Evolutionary conservation across 2,329 filamentous ascomycete species (phyloP).

Genomic region (Leptographium galeiforme): DNA sequence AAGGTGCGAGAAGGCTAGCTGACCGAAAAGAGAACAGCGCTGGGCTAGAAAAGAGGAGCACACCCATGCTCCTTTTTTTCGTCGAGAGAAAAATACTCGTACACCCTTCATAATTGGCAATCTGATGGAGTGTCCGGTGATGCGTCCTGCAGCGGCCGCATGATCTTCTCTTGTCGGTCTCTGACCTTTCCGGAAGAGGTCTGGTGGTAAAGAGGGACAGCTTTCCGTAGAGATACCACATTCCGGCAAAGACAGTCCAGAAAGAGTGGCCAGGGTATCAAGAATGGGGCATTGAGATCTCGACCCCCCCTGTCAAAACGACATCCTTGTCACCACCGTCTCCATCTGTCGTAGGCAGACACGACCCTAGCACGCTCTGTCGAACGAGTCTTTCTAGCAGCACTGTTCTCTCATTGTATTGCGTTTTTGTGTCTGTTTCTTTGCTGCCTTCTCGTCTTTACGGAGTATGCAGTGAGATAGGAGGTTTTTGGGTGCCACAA

Average conservation of each 20-base stretch:
- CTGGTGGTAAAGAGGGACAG: neutral
- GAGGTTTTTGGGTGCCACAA: neutral
- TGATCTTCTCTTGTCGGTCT: neutral
- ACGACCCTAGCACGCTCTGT: neutral
- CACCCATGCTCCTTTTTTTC: neutral
- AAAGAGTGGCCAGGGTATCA: neutral
- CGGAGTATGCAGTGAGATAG: neutral
- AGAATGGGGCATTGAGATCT: neutral
- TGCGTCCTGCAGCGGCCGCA: slow-evolving; percentile 6
- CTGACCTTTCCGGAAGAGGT: neutral
- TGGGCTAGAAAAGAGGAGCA: neutral
- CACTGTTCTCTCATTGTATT: neutral
- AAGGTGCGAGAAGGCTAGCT: slow-evolving; percentile 4
- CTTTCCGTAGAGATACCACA: neutral
- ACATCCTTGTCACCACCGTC: slow-evolving; percentile 3
- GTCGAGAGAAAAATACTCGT: neutral
- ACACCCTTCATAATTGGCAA: neutral
- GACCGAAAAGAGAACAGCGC: slow-evolving; percentile 9
- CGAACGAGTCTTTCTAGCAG: neutral
- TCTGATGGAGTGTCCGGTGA: slow-evolving; percentile 5
- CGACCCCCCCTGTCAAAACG: slow-evolving; percentile 2
- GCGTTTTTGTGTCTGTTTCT: neutral
- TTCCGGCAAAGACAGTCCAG: neutral
- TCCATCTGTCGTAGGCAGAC: neutral
- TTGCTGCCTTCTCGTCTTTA: neutral